Evolutionary conservation across 169 alveolate genomes (phyloP).

Genomic region (Eimeria brunetti): DNA sequence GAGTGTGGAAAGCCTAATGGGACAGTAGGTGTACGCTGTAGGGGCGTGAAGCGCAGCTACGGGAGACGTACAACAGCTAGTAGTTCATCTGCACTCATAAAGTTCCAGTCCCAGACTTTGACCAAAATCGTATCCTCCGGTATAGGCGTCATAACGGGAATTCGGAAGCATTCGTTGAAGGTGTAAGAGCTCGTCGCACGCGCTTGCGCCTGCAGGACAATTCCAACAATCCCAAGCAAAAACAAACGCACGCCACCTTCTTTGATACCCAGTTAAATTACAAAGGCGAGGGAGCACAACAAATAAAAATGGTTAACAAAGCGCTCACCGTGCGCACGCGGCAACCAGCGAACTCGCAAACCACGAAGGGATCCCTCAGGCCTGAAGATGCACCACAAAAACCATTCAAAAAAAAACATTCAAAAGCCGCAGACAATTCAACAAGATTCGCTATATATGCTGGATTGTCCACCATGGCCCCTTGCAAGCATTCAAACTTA

Average conservation of each 20-base stretch:
- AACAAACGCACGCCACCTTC: conserved; percentile 36
- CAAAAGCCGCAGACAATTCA: background rate
- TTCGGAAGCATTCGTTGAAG: conserved; percentile 93
- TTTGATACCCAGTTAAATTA: conserved; percentile 68
- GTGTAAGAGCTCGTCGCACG: conserved; percentile 88
- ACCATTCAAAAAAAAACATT: no score
- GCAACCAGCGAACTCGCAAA: conserved; percentile 94
- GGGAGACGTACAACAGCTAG: conserved; percentile 71
- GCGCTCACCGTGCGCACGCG: conserved; percentile 87
- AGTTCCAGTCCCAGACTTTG: conserved; percentile 92
- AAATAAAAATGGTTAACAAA: background rate
- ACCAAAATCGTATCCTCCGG: conserved; percentile 92
- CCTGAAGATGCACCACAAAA: conserved; percentile 78
- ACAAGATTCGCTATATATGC: background rate
- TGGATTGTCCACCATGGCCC: background rate
- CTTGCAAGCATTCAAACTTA: background rate
- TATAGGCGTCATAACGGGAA: conserved; percentile 93
- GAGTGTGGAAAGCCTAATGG: background rate
- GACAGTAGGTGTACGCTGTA: background rate
- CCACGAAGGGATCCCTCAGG: conserved; percentile 88
- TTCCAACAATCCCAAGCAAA: background rate
- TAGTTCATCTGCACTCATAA: conserved; percentile 81
- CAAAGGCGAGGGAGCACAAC: background rate
- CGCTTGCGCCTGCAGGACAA: conserved; percentile 81
- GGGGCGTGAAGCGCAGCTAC: background rate